Evolutionary conservation across 352 stramenopile species (phyloP).

Genomic region (Pythium oligandrum): DNA sequence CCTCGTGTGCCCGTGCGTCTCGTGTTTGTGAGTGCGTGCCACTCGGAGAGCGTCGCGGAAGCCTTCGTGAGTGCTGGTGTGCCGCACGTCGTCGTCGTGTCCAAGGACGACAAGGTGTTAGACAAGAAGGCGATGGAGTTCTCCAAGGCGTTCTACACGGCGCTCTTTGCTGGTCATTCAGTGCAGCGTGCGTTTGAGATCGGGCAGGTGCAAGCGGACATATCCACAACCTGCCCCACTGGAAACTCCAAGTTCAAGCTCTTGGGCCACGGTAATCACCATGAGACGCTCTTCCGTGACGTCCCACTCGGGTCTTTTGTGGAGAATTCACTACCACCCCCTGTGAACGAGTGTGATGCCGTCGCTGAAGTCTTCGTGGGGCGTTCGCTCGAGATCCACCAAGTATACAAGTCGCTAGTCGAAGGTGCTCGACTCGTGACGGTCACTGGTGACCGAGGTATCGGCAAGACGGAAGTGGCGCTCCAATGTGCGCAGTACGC

Average conservation of each 20-base stretch:
- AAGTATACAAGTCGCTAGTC: constrained; percentile 72
- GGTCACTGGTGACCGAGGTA: constrained; percentile 60
- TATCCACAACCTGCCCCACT: constrained; percentile 39
- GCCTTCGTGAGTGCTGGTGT: constrained; percentile 88
- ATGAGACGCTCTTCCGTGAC: constrained; percentile 68
- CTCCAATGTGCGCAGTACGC: constrained; percentile 74
- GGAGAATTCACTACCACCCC: constrained; percentile 49
- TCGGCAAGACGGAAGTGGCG: constrained; percentile 81
- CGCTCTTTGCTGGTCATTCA: constrained; percentile 71
- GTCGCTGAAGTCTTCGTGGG: constrained; percentile 75
- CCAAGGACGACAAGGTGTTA: constrained; percentile 77
- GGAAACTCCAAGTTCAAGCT: constrained; percentile 75
- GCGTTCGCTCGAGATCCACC: constrained; percentile 74
- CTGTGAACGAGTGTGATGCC: constrained; percentile 69
- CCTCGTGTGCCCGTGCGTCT: constrained; percentile 59
- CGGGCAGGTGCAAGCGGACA: constrained; percentile 70
- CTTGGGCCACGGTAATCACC: constrained; percentile 69
- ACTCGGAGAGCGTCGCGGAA: constrained; percentile 83
- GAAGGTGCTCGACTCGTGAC: constrained; percentile 71
- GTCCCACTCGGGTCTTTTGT: constrained; percentile 42
- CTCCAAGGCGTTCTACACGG: constrained; percentile 87
- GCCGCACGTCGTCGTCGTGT: constrained; percentile 88
- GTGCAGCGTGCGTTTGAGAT: constrained; percentile 82
- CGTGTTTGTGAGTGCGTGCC: constrained; percentile 88
- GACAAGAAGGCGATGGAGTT: constrained; percentile 88